A percentile compares a stretch with the other conserved stretches of the same genome.
phyloP scores from a whole-genome alignment of 192 early-diverging fungal genomes.

The Backusella luteola region DNA sequence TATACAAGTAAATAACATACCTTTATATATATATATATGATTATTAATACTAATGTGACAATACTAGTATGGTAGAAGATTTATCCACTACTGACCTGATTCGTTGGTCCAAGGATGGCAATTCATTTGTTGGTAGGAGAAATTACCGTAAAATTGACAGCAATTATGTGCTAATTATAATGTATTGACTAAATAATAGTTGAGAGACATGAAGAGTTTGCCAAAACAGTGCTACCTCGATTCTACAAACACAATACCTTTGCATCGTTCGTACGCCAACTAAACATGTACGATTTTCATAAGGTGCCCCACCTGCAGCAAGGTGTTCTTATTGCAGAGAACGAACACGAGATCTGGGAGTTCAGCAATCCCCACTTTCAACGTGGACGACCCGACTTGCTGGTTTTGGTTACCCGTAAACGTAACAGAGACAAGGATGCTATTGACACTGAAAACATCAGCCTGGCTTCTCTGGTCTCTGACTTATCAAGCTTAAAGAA shows the following conservation, averaged over 20 bases:
- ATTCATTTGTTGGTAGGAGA: conserved; percentile 73
- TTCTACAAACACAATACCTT: conserved; percentile 95
- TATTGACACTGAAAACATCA: conserved; percentile 40
- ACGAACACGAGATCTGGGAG: conserved; percentile 83
- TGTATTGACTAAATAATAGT: conserved; percentile 35
- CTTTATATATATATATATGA: neutral
- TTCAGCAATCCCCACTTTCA: conserved; percentile 92
- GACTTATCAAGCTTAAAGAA: conserved; percentile 89
- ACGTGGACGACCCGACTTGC: conserved; percentile 84
- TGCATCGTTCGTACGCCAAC: conserved; percentile 85
- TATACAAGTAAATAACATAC: conserved; percentile 69
- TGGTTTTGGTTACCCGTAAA: conserved; percentile 86
- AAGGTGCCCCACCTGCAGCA: conserved; percentile 94
- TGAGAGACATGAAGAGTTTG: conserved; percentile 73
- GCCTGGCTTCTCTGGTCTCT: conserved; percentile 52
- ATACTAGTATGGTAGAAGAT: conserved; percentile 87
- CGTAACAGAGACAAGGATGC: conserved; percentile 41
- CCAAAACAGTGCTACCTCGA: conserved; percentile 75
- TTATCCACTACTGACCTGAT: conserved; percentile 78
- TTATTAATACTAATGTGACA: neutral
- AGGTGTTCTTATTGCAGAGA: conserved; percentile 78
- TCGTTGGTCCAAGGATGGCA: conserved; percentile 85
- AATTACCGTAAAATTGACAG: neutral
- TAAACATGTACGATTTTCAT: conserved; percentile 97
- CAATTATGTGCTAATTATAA: neutral